Evolutionary conservation across 148 eudicot species (phyloP).

Genomic region (Rhododendron ferrugineum): DNA sequence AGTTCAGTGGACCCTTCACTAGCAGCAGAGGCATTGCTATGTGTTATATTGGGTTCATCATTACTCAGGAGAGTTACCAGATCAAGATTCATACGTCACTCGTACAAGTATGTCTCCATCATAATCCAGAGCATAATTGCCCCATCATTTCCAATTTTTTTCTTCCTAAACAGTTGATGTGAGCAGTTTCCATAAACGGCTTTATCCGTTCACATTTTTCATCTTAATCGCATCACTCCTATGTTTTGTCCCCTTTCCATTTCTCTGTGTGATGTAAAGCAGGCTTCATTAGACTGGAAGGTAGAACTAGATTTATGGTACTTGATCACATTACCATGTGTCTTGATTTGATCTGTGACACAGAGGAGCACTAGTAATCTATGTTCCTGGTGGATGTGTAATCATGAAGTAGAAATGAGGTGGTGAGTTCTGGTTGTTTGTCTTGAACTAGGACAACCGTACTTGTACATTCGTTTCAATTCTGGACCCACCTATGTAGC

Average conservation of each 20-base stretch:
- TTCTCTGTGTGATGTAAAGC: neutral
- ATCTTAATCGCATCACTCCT: neutral
- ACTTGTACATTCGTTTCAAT: neutral
- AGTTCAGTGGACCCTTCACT: constrained; percentile 76
- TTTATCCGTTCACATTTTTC: neutral
- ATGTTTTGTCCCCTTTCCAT: neutral
- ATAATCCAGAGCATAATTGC: neutral
- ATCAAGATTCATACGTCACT: constrained; percentile 34
- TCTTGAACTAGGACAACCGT: neutral
- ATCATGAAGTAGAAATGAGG: neutral
- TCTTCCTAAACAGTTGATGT: neutral
- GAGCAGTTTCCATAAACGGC: neutral
- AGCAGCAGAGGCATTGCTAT: constrained; percentile 54
- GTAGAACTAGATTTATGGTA: neutral
- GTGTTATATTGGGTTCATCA: constrained; percentile 46
- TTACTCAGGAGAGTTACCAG: constrained; percentile 33
- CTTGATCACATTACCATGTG: neutral
- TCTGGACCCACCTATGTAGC: neutral
- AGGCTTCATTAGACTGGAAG: neutral
- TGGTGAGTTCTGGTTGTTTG: neutral
- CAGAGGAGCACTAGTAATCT: neutral
- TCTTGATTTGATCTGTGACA: neutral
- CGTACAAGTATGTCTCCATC: constrained; percentile 43
- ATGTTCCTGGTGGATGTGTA: neutral
- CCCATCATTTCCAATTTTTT: neutral